Base-by-base conservation (phyloP, 2,329 filamentous ascomycete genomes). In the Cercospora sp. region DNA sequence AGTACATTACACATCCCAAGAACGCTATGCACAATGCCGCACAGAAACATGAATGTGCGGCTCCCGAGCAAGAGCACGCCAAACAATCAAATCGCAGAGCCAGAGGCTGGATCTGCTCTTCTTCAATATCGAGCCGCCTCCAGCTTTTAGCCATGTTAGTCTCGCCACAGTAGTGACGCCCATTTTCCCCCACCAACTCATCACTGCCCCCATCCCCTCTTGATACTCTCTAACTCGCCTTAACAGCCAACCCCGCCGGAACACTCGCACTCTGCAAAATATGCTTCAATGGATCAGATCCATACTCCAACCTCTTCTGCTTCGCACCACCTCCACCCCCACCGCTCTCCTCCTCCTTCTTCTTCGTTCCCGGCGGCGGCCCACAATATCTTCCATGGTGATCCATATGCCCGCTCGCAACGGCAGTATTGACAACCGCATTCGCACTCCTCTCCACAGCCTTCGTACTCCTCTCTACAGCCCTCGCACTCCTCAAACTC, bases 361-460 rank as follows among this genome's bases (percentile, higher is more conserved):
- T 62, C 66, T 45, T 65, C 34, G n/a, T 13, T 28, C 64, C 64
- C 18, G 63, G 53, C 6, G 26, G 16, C 5, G 69, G 66, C 4
- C 71, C 71, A 34, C 63, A 43, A 62, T 73, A 73, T 51, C 70
- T 58, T 26, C 71, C 71, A 37, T 62, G 66, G 64, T 73, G 70
- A 43, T 73, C 71, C 62, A 69, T 67, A 45, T 73, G 70, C 30
- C 71, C 71, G 21, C 66, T 68, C 16, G 68, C 70, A 4, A 70
- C 67, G 7, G 71, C 71, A 18, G 71, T 73, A 43, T 72, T 73
- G n/a, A 70, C 62, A 8, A 72, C 71, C 9, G 71, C 71, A 30
- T 63, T 63, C 5, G 71, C 67, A 5, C 66, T 68, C 32, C 62
- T 45, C 60, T 69, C 70, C 18, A 66, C 68, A 21, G 65, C 67